These are phyloP conservation scores for Mycena capillaripes DNA, from an alignment of 768 basidiomycete genomes.

Conservation along the genomic window DNA sequence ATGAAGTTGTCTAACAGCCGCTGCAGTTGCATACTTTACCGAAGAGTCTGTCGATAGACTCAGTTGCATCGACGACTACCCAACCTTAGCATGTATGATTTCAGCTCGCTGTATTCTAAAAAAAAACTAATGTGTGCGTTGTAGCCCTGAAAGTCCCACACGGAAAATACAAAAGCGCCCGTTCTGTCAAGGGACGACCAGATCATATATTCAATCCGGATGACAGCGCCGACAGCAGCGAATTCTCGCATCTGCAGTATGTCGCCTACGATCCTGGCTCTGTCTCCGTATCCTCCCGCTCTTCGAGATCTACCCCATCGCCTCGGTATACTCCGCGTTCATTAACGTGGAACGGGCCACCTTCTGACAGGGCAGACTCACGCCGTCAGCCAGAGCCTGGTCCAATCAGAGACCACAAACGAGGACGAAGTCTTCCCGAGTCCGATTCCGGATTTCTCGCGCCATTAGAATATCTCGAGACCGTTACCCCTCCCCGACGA, in stretches of 20 bases:
- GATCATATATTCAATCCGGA: constrained; percentile 66
- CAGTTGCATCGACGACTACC: constrained; percentile 74
- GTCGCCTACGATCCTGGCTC: constrained; percentile 55
- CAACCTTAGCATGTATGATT: constrained; percentile 49
- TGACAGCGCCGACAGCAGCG: constrained; percentile 45
- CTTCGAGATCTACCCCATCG: constrained; percentile 32
- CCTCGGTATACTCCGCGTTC: constrained; percentile 32
- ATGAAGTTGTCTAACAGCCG: constrained; percentile 39
- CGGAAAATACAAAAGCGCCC: constrained; percentile 79
- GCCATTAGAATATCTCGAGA: constrained; percentile 78
- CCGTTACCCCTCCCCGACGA: constrained; percentile 72
- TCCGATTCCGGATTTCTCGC: constrained; percentile 55
- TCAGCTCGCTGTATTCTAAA: neutral
- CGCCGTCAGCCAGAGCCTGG: constrained; percentile 49
- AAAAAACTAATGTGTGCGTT: constrained; percentile 37
- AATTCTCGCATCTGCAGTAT: constrained; percentile 60
- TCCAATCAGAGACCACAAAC: constrained; percentile 15
- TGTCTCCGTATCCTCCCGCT: constrained; percentile 39
- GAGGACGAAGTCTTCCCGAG: constrained; percentile 32
- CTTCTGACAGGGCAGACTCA: constrained; percentile 50
- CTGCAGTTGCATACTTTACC: constrained; percentile 83
- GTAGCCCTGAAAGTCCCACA: constrained; percentile 69
- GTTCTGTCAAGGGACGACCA: constrained; percentile 70
- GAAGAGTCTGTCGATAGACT: constrained; percentile 75
- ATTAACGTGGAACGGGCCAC: constrained; percentile 30